Conservation (phyloP, 768 basidiomycete genomes). For the Tylopilus felleus region DNA sequence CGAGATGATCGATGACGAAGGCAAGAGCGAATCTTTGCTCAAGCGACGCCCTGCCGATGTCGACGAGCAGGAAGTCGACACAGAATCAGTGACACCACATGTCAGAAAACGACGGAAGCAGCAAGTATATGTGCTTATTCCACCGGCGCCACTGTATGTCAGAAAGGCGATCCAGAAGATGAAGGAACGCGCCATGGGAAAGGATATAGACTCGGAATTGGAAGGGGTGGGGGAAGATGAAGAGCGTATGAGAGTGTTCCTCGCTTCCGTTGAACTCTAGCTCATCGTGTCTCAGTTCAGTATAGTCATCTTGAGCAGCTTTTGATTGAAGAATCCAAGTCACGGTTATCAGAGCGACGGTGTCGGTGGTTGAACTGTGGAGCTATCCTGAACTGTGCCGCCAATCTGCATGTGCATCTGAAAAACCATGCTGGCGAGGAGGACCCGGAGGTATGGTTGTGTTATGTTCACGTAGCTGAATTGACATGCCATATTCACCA, state of each 20-base stretch:
- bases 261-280: slow-evolving; percentile 20
- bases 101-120: slow-evolving; percentile 25
- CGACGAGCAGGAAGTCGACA: slow-evolving; percentile 10
- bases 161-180: slow-evolving; percentile 16
- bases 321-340: slow-evolving; percentile 46
- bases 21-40: slow-evolving; percentile 2
- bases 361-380: slow-evolving; percentile 65
- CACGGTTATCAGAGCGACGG: slow-evolving; percentile 41
- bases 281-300: slow-evolving; percentile 38
- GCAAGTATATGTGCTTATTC: slow-evolving; percentile 30
- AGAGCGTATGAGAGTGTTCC: slow-evolving; percentile 31
- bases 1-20: slow-evolving; percentile 12
- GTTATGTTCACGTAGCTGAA: slow-evolving; percentile 1
- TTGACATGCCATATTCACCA: slow-evolving; percentile 18
- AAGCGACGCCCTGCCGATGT: slow-evolving; percentile 22
- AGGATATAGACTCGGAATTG: slow-evolving; percentile 16
- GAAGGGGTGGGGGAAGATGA: slow-evolving; percentile 22
- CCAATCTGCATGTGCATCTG: slow-evolving; percentile 50
- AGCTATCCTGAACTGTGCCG: slow-evolving; percentile 50
- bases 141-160: slow-evolving; percentile 23
- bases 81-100: neutral
- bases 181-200: slow-evolving; percentile 14
- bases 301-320: slow-evolving; percentile 38
- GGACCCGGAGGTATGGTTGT: slow-evolving; percentile 26
- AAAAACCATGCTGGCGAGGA: slow-evolving; percentile 34